Evolutionary conservation across 768 basidiomycete genomes (phyloP).

Genomic region (Mycena venus): DNA sequence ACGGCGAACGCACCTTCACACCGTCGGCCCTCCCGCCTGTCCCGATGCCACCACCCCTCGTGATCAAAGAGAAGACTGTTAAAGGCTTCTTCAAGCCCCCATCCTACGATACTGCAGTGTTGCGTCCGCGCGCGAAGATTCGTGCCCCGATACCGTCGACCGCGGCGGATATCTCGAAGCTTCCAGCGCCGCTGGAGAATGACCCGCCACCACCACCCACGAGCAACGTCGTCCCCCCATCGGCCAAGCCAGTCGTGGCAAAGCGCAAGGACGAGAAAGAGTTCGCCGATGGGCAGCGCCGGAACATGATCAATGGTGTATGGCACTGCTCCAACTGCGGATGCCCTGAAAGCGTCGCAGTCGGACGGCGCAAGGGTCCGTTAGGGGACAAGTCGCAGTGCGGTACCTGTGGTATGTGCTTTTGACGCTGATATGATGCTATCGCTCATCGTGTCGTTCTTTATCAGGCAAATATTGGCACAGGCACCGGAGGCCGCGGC

Average conservation of each 20-base stretch:
- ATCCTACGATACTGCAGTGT: conserved; percentile 62
- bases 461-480: conserved; percentile 90
- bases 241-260: conserved; percentile 61
- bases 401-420: conserved; percentile 84
- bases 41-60: conserved; percentile 52
- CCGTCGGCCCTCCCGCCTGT: conserved; percentile 56
- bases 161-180: conserved; percentile 70
- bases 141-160: conserved; percentile 74
- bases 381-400: conserved; percentile 93
- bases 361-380: conserved; percentile 91
- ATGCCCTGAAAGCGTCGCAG: conserved; percentile 87
- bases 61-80: conserved; percentile 74
- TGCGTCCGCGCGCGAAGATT: conserved; percentile 75
- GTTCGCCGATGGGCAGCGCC: conserved; percentile 85
- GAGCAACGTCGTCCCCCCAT: conserved; percentile 46
- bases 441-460: conserved; percentile 16
- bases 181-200: conserved; percentile 71
- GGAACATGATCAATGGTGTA: conserved; percentile 84
- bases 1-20: conserved; percentile 71
- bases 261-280: conserved; percentile 86
- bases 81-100: conserved; percentile 85
- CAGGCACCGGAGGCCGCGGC: conserved; percentile 83
- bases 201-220: conserved; percentile 61
- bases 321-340: conserved; percentile 98
- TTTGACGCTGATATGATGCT: conserved; percentile 10